Percentiles rank a stretch among this genome's conserved stretches.
Conservation (phyloP, 139 green algal species). For the Micractinium sp. region DNA sequence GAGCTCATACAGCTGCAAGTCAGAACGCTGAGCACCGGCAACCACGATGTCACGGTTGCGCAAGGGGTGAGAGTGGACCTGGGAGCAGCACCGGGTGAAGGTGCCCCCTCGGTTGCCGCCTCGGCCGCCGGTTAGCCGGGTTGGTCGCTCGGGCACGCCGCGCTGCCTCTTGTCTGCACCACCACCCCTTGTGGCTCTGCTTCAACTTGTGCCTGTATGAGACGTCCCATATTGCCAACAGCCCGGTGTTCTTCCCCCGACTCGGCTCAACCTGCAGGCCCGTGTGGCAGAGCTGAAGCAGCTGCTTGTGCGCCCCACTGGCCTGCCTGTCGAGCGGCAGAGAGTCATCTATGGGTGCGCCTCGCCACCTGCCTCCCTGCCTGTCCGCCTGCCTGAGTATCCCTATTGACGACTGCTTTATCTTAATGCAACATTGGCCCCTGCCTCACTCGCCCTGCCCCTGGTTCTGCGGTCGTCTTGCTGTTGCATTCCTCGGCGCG, state of each 20-base stretch:
- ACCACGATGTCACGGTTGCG: constrained; percentile 9
- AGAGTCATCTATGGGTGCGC: constrained; percentile 55
- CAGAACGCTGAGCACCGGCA: constrained; percentile 7
- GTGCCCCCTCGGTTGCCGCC: neutral
- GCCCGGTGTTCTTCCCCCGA: too few relatives aligned
- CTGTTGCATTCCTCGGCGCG: neutral
- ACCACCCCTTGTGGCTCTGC: neutral
- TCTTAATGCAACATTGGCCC: neutral
- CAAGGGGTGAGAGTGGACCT: neutral
- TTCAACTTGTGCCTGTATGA: neutral
- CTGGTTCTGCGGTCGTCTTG: neutral
- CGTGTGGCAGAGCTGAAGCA: constrained; percentile 51
- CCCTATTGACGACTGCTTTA: too few relatives aligned
- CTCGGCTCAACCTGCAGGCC: constrained; percentile 33
- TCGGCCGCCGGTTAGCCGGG: neutral
- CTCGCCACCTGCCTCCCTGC: neutral
- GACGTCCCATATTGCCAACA: neutral
- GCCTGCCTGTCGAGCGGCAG: constrained; percentile 50
- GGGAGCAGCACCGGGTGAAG: neutral
- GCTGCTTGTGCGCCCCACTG: constrained; percentile 32
- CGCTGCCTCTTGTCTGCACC: neutral
- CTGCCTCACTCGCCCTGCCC: neutral
- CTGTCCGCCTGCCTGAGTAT: too few relatives aligned
- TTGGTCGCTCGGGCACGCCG: neutral
- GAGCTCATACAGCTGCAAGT: constrained; percentile 9